Conservation (phyloP, 2,329 filamentous ascomycete species). For the Stylonectria norvegica region DNA sequence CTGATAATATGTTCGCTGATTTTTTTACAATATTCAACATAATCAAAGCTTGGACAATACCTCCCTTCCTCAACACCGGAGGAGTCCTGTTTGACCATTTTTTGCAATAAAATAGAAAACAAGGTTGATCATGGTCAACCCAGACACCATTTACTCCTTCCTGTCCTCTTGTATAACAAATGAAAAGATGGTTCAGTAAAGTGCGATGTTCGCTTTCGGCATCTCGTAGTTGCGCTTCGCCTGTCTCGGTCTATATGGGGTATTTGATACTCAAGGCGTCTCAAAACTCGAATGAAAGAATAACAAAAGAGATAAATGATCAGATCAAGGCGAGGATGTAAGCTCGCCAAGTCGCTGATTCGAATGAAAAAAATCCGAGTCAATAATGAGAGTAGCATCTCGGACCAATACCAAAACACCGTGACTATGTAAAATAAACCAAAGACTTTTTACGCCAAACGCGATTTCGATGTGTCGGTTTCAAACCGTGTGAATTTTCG, state of each 20-base stretch:
- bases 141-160: slow-evolving; percentile 26
- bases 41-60: slow-evolving; percentile 16
- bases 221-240: slow-evolving; percentile 28
- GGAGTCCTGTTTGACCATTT: slow-evolving; percentile 20
- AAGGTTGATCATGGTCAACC: slow-evolving; percentile 22
- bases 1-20: slow-evolving; percentile 19
- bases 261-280: slow-evolving; percentile 35
- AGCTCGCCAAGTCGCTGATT: slow-evolving; percentile 24
- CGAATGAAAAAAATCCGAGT: slow-evolving; percentile 28
- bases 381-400: slow-evolving; percentile 17
- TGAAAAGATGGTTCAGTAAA: slow-evolving; percentile 29
- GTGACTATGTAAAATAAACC: slow-evolving; percentile 25
- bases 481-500: no score
- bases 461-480: no score
- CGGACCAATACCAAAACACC: slow-evolving; percentile 30
- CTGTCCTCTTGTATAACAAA: slow-evolving; percentile 28
- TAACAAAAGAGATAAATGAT: slow-evolving; percentile 21
- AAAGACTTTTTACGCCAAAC: slow-evolving; percentile 23
- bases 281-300: slow-evolving; percentile 22
- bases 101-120: slow-evolving; percentile 18
- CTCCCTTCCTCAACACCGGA: slow-evolving; percentile 7
- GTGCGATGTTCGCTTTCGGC: slow-evolving; percentile 29
- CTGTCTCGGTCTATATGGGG: slow-evolving; percentile 37
- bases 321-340: slow-evolving; percentile 26
- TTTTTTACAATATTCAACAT: slow-evolving; percentile 21